phyloP scores from a whole-genome alignment of 768 basidiomycete genomes.

The Coprinopsis cinerea region DNA sequence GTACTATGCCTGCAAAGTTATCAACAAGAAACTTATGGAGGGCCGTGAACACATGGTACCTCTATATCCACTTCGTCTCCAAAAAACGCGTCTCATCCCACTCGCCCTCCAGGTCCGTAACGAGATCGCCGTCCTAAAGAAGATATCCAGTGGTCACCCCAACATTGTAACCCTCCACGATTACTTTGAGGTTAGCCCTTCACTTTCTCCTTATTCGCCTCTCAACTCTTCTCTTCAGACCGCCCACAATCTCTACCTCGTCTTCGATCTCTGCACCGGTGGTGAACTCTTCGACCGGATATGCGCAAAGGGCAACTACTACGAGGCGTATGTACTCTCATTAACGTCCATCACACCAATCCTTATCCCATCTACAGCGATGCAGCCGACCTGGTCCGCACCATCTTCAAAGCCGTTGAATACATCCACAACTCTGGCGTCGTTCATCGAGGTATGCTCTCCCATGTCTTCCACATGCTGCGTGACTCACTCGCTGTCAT shows the following conservation, averaged over 20 bases:
- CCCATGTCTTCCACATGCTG: background rate
- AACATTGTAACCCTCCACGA: slow-evolving; percentile 95
- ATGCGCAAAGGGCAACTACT: slow-evolving; percentile 95
- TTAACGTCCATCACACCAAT: slow-evolving; percentile 1
- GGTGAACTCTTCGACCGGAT: slow-evolving; percentile 99
- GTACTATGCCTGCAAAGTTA: slow-evolving; percentile 98
- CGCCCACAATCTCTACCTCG: slow-evolving; percentile 87
- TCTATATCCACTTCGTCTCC: background rate
- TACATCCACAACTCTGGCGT: slow-evolving; percentile 91
- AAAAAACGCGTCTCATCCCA: slow-evolving; percentile 4
- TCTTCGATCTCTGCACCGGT: slow-evolving; percentile 94
- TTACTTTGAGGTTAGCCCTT: slow-evolving; percentile 80
- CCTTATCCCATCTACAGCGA: slow-evolving; percentile 45
- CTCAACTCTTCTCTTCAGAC: slow-evolving; percentile 44
- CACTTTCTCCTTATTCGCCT: background rate
- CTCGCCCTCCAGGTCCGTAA: slow-evolving; percentile 70
- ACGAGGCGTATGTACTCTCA: slow-evolving; percentile 66
- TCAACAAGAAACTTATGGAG: slow-evolving; percentile 99
- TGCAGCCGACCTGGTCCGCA: slow-evolving; percentile 82
- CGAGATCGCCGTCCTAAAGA: slow-evolving; percentile 93
- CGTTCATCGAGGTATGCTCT: slow-evolving; percentile 73
- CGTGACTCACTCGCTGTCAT: background rate
- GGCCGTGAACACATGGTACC: slow-evolving; percentile 94
- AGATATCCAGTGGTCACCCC: slow-evolving; percentile 80
- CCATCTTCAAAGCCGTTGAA: slow-evolving; percentile 79